phyloP scores from a whole-genome alignment of 176 grass and related monocot genomes.

The Metroxylon sagu region DNA sequence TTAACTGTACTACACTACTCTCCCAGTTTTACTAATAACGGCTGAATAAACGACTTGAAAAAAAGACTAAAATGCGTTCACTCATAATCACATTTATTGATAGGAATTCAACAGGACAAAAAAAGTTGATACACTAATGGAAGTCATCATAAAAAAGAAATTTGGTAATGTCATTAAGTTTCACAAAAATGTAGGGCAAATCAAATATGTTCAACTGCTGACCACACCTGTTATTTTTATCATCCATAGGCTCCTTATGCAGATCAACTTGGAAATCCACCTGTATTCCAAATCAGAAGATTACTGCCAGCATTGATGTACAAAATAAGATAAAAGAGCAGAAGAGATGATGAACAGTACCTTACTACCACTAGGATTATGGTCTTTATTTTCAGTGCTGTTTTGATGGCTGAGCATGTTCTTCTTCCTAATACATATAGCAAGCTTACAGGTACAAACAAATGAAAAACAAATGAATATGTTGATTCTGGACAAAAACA shows the following conservation, averaged over 20 bases:
- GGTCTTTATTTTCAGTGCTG: slow-evolving; percentile 34
- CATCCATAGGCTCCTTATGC: slow-evolving; percentile 15
- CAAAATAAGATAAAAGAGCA: slow-evolving; percentile 19
- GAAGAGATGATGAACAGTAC: slow-evolving; percentile 24
- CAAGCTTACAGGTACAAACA: slow-evolving; percentile 40
- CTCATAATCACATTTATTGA: too few species aligned
- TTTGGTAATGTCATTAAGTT: too few species aligned
- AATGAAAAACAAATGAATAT: slow-evolving; percentile 18
- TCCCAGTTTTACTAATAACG: too few species aligned
- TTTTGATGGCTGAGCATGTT: slow-evolving; percentile 45
- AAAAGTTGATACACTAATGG: too few species aligned
- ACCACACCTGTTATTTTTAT: slow-evolving; percentile 20
- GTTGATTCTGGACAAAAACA: slow-evolving; percentile 1
- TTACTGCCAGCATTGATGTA: slow-evolving; percentile 20
- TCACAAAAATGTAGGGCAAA: too few species aligned
- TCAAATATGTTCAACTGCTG: neutral
- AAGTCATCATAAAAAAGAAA: too few species aligned
- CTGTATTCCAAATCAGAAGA: slow-evolving; percentile 35
- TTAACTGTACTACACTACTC: too few species aligned
- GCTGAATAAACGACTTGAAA: too few species aligned
- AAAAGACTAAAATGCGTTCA: too few species aligned
- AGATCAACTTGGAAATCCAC: slow-evolving; percentile 20
- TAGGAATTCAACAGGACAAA: too few species aligned
- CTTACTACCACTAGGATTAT: slow-evolving; percentile 36
- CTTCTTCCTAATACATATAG: slow-evolving; percentile 86